Percentiles rank a stretch among this genome's conserved stretches.
phyloP scores from a whole-genome alignment of 805 yeast species.

The Yamadazyma takamatsuzukensis region DNA sequence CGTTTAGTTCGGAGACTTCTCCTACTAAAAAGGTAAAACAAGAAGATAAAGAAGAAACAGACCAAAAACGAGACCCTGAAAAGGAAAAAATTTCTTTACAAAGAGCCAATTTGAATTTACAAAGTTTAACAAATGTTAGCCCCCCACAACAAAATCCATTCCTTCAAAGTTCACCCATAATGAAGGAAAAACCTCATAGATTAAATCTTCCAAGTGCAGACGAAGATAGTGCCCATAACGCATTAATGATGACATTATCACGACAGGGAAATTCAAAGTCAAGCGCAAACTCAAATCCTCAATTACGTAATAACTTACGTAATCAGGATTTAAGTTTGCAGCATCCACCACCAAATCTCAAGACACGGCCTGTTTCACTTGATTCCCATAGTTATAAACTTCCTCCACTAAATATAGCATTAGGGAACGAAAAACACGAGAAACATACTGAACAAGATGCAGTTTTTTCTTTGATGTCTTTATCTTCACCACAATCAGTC shows the following conservation, averaged over 20 bases:
- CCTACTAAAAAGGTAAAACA: conserved; percentile 23
- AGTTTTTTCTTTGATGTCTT: conserved; percentile 50
- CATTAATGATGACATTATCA: conserved; percentile 40
- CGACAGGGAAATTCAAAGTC: conserved; percentile 3
- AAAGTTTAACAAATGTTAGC: conserved; percentile 29
- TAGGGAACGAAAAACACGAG: conserved; percentile 9
- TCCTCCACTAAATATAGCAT: conserved; percentile 29
- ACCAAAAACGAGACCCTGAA: too few species aligned
- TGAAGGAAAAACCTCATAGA: conserved; percentile 5
- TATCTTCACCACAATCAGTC: conserved; percentile 46
- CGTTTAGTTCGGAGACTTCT: conserved; percentile 20
- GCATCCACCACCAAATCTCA: too few species aligned
- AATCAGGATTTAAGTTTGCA: background rate
- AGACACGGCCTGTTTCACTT: conserved; percentile 17
- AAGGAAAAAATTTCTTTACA: too few species aligned
- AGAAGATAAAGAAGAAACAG: too few species aligned
- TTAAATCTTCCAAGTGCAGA: conserved; percentile 26
- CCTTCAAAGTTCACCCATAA: conserved; percentile 6
- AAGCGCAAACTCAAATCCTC: background rate
- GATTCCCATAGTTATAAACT: conserved; percentile 15
- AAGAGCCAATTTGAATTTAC: conserved; percentile 33
- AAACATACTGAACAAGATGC: conserved; percentile 50
- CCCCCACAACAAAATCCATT: conserved; percentile 18
- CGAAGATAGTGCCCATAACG: conserved; percentile 44
- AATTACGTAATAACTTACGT: too few species aligned